Base-by-base conservation (phyloP, 306 rosid species). In the Ammopiptanthus mongolicus region DNA sequence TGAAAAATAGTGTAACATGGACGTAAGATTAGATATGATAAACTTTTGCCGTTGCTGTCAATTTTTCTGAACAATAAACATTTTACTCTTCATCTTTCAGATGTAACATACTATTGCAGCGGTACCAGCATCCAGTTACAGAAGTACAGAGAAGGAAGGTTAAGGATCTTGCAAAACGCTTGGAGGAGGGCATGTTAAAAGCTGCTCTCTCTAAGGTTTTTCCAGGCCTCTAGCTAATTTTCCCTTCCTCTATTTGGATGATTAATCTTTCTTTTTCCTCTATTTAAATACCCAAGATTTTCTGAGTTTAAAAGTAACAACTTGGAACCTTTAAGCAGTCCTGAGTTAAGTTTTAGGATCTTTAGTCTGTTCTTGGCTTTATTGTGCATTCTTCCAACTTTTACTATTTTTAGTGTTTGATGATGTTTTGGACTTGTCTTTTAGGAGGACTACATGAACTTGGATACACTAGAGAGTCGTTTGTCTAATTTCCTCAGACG, bases 391-490 rank as follows among this genome's bases (percentile, higher is more conserved):
- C 7, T 19, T 0, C 29, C 4, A 17, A 68, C 13, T 3, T 18
- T 6, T 58, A 50, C 48, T 60, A 13, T 31, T 75, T 23, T 34
- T 42, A 65, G 25, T 36, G 28, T n/a, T 29, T 80, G 53, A 64
- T 41, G 7, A 56, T 80, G 58, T 78, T 82, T 75, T 83, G 56
- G 41, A 81, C 68, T 77, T 47, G 18, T 48, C 5, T 68, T 65
- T 63, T 68, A 95, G 98, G 97, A 95, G 75, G 97, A 95, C 28
- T 95, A 91, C 87, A 75, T 85, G 91, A 91, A 95, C 83, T 50
- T 85, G 85, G 91, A 81, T 10, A 91, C 97, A 0, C 68, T 95
- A 37, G 91, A 90, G 89, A 84, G 63, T 78, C 98, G 97, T 61
- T 76, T 95, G 79, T 86, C 82, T 2, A 68, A 19, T 81, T 62